phyloP scores from a whole-genome alignment of 2,329 filamentous ascomycete species.

The Fusarium stilboides region DNA sequence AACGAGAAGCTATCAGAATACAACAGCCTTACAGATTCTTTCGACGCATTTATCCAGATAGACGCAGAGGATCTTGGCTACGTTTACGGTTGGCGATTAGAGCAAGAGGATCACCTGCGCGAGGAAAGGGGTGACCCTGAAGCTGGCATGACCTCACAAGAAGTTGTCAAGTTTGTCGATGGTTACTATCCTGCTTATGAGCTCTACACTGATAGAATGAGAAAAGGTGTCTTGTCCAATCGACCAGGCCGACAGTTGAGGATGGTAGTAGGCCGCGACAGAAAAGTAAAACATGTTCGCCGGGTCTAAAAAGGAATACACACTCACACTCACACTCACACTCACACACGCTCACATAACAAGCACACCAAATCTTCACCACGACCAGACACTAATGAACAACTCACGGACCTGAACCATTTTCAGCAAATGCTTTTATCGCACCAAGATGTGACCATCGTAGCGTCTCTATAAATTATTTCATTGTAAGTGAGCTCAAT shows the following conservation, averaged over 20 bases:
- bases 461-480: constrained; percentile 27
- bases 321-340: constrained; percentile 1
- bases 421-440: constrained; percentile 26
- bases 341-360: constrained; percentile 1
- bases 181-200: constrained; percentile 81
- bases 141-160: constrained; percentile 84
- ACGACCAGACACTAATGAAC: constrained; percentile 43
- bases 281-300: constrained; percentile 71
- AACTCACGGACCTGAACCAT: constrained; percentile 34
- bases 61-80: constrained; percentile 80
- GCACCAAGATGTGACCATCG: constrained; percentile 31
- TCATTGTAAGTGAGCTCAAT: constrained; percentile 33
- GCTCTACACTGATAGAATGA: constrained; percentile 73
- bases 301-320: constrained; percentile 56
- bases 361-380: constrained; percentile 13
- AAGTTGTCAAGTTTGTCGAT: constrained; percentile 82
- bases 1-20: constrained; percentile 65
- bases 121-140: constrained; percentile 68
- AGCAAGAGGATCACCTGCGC: constrained; percentile 84
- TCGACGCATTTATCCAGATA: constrained; percentile 71
- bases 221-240: constrained; percentile 68
- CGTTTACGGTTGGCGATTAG: constrained; percentile 87
- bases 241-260: constrained; percentile 71
- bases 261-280: constrained; percentile 72
- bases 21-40: constrained; percentile 63